A percentile compares a stretch with the other conserved stretches of the same genome.
These are phyloP conservation scores for Naganishia cerealis DNA, from an alignment of 1,284 basidiomycete genomes.

Conservation along the genomic window DNA sequence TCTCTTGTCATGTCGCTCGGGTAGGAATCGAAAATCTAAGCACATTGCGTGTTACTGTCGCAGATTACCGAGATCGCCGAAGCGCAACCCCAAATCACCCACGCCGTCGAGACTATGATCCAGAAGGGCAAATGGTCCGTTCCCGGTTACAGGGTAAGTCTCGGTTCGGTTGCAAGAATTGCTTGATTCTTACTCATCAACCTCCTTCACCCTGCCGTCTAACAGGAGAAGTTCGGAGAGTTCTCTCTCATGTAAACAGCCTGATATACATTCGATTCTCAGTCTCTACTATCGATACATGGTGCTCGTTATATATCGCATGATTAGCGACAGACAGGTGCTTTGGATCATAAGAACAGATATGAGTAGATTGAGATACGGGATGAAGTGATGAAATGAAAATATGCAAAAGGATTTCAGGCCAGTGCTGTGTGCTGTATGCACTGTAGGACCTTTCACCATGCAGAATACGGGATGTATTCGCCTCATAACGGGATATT, in stretches of 20 bases:
- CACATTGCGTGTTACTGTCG: not conserved
- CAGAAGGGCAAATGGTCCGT: conserved; percentile 99
- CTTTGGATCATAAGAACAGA: not conserved
- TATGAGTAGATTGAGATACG: not conserved
- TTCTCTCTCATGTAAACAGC: conserved; percentile 74
- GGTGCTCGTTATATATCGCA: not conserved
- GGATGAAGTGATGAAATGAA: conserved; percentile 18
- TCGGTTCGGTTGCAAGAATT: not conserved
- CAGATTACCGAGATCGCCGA: conserved; percentile 85
- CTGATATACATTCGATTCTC: conserved; percentile 4
- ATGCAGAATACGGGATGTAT: not conserved
- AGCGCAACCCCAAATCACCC: conserved; percentile 87
- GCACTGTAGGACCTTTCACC: too few relatives aligned
- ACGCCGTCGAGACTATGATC: conserved; percentile 94
- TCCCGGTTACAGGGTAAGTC: conserved; percentile 68
- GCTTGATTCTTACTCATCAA: conserved; percentile 12
- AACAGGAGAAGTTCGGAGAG: conserved; percentile 92
- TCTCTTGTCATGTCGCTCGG: not conserved
- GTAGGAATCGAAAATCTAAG: not conserved
- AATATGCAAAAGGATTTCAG: conserved; percentile 20
- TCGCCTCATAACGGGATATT: too few relatives aligned
- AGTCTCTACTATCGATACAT: not conserved
- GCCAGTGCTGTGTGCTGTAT: not conserved
- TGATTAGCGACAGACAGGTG: not conserved
- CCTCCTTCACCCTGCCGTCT: conserved; percentile 55